phyloP scores from a whole-genome alignment of 345 rosid genomes.

The Eucalyptus regnans region DNA sequence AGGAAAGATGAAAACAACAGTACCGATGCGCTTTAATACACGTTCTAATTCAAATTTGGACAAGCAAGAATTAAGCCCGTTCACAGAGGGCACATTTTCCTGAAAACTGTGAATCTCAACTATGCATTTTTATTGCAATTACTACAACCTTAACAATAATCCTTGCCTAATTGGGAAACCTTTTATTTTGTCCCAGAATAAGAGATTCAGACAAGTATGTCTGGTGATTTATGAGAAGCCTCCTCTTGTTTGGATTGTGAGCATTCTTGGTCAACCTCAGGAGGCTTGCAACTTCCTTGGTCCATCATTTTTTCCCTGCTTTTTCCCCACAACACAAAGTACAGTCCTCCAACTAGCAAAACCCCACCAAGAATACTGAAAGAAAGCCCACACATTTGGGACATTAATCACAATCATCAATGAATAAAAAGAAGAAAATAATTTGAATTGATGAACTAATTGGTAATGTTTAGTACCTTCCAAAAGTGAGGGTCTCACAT shows the following conservation, averaged over 20 bases:
- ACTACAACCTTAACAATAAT: neutral
- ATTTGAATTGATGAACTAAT: neutral
- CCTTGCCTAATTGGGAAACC: neutral
- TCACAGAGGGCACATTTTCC: neutral
- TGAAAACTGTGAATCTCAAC: neutral
- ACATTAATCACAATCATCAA: neutral
- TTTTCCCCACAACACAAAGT: slow-evolving; percentile 84
- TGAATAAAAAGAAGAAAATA: neutral
- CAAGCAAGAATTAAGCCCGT: neutral
- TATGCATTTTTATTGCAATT: neutral
- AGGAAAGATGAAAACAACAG: neutral
- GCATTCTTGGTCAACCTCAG: neutral
- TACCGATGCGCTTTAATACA: neutral
- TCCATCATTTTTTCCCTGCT: slow-evolving; percentile 27
- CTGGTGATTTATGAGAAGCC: neutral
- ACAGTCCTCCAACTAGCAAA: slow-evolving; percentile 66
- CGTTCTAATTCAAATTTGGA: neutral
- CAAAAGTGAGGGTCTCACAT: slow-evolving; percentile 50
- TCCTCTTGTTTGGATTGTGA: neutral
- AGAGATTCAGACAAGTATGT: neutral
- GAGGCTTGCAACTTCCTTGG: neutral
- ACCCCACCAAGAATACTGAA: slow-evolving; percentile 64
- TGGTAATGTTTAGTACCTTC: slow-evolving; percentile 35
- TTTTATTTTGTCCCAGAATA: neutral
- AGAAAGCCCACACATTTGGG: neutral